These are phyloP conservation scores for Rosellinia necatrix DNA, from an alignment of 2,329 filamentous ascomycete genomes.

Conservation along the genomic window DNA sequence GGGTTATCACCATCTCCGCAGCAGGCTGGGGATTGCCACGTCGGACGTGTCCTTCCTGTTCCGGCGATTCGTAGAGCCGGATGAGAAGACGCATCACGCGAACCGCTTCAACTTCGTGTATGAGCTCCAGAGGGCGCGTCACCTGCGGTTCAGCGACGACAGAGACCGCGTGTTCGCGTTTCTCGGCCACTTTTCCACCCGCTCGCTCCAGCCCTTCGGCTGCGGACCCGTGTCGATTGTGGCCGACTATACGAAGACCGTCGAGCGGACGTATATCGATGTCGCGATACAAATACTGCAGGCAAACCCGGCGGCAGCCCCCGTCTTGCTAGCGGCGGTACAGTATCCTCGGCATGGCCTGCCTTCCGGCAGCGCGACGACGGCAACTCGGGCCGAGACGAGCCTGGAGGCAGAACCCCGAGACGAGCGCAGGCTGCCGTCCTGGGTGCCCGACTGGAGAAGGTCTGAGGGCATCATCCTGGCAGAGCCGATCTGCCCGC, in stretches of 20 bases:
- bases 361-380: background rate
- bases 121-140: constrained; percentile 3
- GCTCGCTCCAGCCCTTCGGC: background rate
- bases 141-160: background rate
- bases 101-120: constrained; percentile 10
- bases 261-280: background rate
- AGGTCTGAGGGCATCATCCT: background rate
- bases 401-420: background rate
- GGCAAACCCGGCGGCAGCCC: background rate
- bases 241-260: background rate
- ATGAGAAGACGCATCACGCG: background rate
- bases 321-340: background rate
- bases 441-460: constrained; percentile 7
- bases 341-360: background rate
- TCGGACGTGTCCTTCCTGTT: background rate
- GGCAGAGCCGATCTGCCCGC: background rate
- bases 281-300: background rate
- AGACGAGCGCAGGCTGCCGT: background rate
- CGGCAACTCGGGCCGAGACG: background rate
- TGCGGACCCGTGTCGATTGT: background rate
- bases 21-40: background rate
- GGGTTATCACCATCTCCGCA: constrained; percentile 2
- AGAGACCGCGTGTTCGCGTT: constrained; percentile 14
- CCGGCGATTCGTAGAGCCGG: constrained; percentile 7
- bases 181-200: constrained; percentile 3